Evolutionary conservation across 2,329 filamentous ascomycete species (phyloP), one percentile per base, ranked within the genome.

Genomic region (Alternaria sp.): DNA sequence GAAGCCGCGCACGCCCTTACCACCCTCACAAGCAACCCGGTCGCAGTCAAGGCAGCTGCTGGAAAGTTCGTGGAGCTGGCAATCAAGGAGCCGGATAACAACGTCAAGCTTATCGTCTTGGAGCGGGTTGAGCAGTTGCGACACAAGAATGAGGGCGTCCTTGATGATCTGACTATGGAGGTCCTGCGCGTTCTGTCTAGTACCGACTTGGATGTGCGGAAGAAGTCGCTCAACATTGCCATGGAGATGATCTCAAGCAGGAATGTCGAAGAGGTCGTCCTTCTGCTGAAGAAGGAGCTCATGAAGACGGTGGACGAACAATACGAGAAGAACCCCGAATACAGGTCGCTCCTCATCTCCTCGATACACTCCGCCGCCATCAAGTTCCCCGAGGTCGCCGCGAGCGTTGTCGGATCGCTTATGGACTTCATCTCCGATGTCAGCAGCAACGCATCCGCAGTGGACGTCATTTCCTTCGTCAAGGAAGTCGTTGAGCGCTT

Each of bases 371-470:
- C 96, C 79, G 98, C 96, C 80, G 96, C 96, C 73, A 98, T 99
- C 86, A 97, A 97, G 79, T 98, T 98, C 84, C 98, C 96, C 11
- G 95, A 99, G 81, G 95, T 99, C 66, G 96, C 96, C 25, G 92
- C 95, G 49, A 98, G 93, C 77, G 96, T 99, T 15, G 96, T 99
- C 58, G 96, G 96, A 69, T 88, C 97, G 47, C 87, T 99, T 58
- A 99, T 99, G 96, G 96, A 99, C 81, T 98, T 98, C 79, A 97
- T 99, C 75, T 93, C 92, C 55, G 96, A 99, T 80, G 97, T 98
- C 80, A 98, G 97, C 85, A 98, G 97, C 85, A 97, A 97, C 77
- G 92, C 92, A 47, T 97, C 95, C 2, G 96, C 96, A 1, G 93
- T 99, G 28, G 96, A 99, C 80, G 95, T 99, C 58, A 98, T 99